These are phyloP conservation scores for Populus hybrid DNA, from an alignment of 441 rosid species.

Conservation along the genomic window DNA sequence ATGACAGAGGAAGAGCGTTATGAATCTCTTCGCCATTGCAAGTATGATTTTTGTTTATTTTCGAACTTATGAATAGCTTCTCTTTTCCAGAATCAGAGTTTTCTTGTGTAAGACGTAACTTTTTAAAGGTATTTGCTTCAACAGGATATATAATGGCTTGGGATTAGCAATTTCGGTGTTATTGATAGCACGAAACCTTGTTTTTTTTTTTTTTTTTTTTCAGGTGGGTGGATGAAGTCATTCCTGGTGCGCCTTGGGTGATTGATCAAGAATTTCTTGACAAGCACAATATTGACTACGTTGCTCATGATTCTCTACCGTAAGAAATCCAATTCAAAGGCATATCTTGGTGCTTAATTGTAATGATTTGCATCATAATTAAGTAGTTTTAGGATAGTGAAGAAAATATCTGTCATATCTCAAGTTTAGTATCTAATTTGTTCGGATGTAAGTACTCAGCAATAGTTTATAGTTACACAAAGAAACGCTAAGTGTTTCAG, in stretches of 20 bases:
- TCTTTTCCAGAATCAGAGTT: background rate
- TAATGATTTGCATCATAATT: background rate
- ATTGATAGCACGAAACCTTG: background rate
- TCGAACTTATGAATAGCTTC: background rate
- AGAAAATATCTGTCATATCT: background rate
- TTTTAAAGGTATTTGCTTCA: background rate
- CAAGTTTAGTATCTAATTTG: background rate
- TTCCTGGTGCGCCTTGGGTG: slow-evolving; percentile 84
- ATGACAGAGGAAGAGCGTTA: slow-evolving; percentile 70
- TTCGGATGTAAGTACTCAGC: background rate
- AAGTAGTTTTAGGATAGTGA: background rate
- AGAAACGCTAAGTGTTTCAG: background rate
- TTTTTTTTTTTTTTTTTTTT: background rate
- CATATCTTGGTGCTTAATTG: background rate
- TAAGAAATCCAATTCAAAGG: slow-evolving; percentile 24
- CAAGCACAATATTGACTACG: slow-evolving; percentile 64
- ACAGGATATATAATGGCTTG: background rate
- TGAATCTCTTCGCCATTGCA: slow-evolving; percentile 86
- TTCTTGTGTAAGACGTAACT: background rate
- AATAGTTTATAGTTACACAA: background rate
- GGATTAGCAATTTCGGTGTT: background rate
- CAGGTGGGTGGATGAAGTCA: slow-evolving; percentile 88
- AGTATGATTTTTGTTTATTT: slow-evolving; percentile 31
- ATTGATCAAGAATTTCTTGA: slow-evolving; percentile 60
- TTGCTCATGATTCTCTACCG: slow-evolving; percentile 85